Percentiles rank a stretch among this genome's conserved stretches.
Conservation (phyloP, 805 yeast genomes). For the Zygosaccharomyces lentus region DNA sequence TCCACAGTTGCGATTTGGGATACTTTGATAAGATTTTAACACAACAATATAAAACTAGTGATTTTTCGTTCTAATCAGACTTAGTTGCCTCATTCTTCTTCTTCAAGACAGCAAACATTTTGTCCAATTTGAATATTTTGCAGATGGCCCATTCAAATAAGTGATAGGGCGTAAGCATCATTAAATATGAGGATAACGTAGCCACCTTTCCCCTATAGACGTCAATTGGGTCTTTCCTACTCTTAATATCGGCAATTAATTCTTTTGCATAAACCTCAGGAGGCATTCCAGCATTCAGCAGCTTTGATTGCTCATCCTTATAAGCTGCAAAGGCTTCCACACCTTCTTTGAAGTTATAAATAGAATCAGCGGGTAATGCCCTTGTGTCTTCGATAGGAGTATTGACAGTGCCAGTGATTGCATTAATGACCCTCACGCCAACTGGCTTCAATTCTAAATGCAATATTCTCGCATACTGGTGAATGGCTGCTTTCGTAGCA, state of each 20-base stretch:
- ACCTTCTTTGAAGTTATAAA: slow-evolving; percentile 51
- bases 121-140: slow-evolving; percentile 39
- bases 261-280: slow-evolving; percentile 52
- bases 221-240: slow-evolving; percentile 41
- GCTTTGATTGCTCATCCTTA: slow-evolving; percentile 55
- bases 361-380: slow-evolving; percentile 50
- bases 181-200: slow-evolving; percentile 34
- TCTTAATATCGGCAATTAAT: slow-evolving; percentile 49
- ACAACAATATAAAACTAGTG: too few relatives aligned
- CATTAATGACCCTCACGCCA: slow-evolving; percentile 63
- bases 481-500: slow-evolving; percentile 71
- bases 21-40: too few relatives aligned
- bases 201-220: slow-evolving; percentile 54
- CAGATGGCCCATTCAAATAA: slow-evolving; percentile 40
- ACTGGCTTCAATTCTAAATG: slow-evolving; percentile 67
- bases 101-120: background rate
- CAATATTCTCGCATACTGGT: slow-evolving; percentile 59
- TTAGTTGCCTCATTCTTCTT: background rate
- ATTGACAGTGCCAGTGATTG: slow-evolving; percentile 70
- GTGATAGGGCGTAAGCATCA: slow-evolving; percentile 44
- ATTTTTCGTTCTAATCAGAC: background rate
- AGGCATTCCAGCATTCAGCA: slow-evolving; percentile 44
- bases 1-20: too few relatives aligned
- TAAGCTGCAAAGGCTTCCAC: slow-evolving; percentile 39
- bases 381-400: slow-evolving; percentile 68